Evolutionary conservation across 768 basidiomycete species (phyloP).

Genomic region (Trametes cinnabarina): DNA sequence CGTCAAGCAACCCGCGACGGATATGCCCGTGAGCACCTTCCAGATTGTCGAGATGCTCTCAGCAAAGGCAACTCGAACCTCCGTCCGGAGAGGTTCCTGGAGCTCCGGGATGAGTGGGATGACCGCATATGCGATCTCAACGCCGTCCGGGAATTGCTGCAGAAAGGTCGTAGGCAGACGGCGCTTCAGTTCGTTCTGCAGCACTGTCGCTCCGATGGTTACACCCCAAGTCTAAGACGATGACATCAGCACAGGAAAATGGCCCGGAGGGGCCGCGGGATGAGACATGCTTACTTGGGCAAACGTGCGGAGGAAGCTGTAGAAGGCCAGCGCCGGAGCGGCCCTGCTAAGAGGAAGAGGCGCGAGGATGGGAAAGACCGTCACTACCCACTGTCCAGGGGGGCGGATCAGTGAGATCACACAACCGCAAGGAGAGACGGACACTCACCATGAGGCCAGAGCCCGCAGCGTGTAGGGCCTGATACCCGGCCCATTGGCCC

Average conservation of each 20-base stretch:
- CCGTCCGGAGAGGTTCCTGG: slow-evolving; percentile 28
- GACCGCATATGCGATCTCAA: slow-evolving; percentile 43
- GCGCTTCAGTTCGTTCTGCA: slow-evolving; percentile 48
- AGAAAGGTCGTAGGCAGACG: slow-evolving; percentile 41
- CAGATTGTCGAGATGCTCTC: slow-evolving; percentile 40
- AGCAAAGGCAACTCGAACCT: slow-evolving; percentile 44
- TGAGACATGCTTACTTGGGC: slow-evolving; percentile 17
- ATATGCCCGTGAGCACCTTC: slow-evolving; percentile 42
- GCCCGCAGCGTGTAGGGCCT: slow-evolving; percentile 18
- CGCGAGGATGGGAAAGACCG: slow-evolving; percentile 25
- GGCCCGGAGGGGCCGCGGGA: neutral
- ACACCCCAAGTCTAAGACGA: slow-evolving; percentile 47
- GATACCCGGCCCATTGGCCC: slow-evolving; percentile 4
- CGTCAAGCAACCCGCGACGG: slow-evolving; percentile 36
- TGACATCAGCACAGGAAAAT: neutral
- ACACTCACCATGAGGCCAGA: slow-evolving; percentile 19
- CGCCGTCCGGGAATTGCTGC: slow-evolving; percentile 33
- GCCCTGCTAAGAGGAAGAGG: slow-evolving; percentile 31
- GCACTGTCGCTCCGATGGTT: slow-evolving; percentile 46
- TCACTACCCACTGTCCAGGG: slow-evolving; percentile 15
- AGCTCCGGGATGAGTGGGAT: slow-evolving; percentile 43
- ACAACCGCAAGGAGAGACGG: neutral
- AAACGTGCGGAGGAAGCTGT: slow-evolving; percentile 29
- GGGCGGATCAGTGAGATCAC: neutral
- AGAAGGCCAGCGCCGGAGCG: slow-evolving; percentile 36